Evolutionary conservation across 805 yeast species (phyloP).

Genomic region (Yarrowia keelungensis): DNA sequence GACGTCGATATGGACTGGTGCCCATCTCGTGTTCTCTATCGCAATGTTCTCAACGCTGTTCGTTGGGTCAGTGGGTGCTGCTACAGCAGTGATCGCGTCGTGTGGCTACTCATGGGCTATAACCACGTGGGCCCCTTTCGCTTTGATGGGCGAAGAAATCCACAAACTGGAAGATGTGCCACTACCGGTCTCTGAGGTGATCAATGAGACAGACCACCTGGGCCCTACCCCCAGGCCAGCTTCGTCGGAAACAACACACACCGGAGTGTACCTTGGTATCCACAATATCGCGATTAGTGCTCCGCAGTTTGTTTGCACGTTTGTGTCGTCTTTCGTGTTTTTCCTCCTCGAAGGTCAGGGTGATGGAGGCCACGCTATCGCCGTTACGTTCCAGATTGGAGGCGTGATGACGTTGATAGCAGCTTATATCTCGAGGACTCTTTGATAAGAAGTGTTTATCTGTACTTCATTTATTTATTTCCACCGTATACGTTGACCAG

Average conservation of each 20-base stretch:
- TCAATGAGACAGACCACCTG: background rate
- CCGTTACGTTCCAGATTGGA: constrained; percentile 51
- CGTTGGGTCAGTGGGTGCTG: constrained; percentile 54
- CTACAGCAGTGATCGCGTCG: constrained; percentile 59
- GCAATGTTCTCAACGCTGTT: constrained; percentile 59
- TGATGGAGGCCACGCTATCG: constrained; percentile 50
- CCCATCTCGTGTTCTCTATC: constrained; percentile 61
- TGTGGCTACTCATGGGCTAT: constrained; percentile 72
- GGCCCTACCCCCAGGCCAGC: background rate
- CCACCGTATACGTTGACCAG: too few species aligned
- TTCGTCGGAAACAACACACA: constrained; percentile 39
- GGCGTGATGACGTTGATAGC: constrained; percentile 50
- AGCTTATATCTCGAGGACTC: constrained; percentile 43
- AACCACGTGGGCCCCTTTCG: constrained; percentile 74
- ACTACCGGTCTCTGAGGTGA: background rate
- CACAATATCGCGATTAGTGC: constrained; percentile 53
- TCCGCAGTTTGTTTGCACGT: constrained; percentile 53
- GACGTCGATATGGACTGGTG: constrained; percentile 41
- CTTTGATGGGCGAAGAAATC: constrained; percentile 60
- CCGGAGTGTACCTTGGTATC: constrained; percentile 52
- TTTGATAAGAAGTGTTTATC: background rate
- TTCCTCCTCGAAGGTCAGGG: constrained; percentile 45
- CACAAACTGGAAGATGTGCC: constrained; percentile 29
- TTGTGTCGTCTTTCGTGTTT: constrained; percentile 51
- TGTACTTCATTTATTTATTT: too few species aligned